Base-by-base conservation (phyloP, 306 rosid genomes). In the Datisca glomerata region DNA sequence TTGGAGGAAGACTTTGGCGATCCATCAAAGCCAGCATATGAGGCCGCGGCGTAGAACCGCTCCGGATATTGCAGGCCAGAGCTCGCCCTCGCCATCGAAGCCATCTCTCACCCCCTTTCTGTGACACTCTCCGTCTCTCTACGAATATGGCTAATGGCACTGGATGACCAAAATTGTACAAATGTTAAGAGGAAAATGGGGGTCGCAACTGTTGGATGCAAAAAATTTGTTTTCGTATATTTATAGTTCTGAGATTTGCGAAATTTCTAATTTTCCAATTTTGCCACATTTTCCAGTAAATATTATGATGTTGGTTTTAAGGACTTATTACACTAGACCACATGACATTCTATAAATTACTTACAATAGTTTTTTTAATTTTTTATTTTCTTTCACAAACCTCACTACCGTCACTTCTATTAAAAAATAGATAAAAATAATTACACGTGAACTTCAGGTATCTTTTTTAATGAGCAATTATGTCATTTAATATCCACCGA, bases 31-130 rank as follows among this genome's bases (percentile, higher is more conserved):
- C 94, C 96, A 3, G 69, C 96, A 52, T 74, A 86, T 3, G 94
- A 66, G 20, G 94, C 84, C 42, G 94, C 96, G 24, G 93, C 86
- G 79, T 68, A 76, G 73, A 86, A 86, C 33, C 94, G 75, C 47
- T 86, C 93, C 24, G 96, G 96, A 65, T 86, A 86, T 48, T 86
- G 96, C 31, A 82, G 64, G 18, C 86, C 85, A 47, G 94, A 86
- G 68, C 73, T 71, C 37, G 67, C 73, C 49, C 92, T 73, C 65
- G 69, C 83, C 91, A 86, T 85, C 38, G 73, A 60, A 21, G 56
- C 49, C 78, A 49, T 60, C 47, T 51, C 24, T 35, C 21, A 11
- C 21, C 15, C 46, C 13, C 32, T 56, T 34, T 41, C 49, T 57
- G 20, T 44, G 37, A 33, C 40, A 47, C 15, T 15, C 7, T 35